Base-by-base conservation (phyloP, 805 yeast genomes). In the Komagataella ulmi region DNA sequence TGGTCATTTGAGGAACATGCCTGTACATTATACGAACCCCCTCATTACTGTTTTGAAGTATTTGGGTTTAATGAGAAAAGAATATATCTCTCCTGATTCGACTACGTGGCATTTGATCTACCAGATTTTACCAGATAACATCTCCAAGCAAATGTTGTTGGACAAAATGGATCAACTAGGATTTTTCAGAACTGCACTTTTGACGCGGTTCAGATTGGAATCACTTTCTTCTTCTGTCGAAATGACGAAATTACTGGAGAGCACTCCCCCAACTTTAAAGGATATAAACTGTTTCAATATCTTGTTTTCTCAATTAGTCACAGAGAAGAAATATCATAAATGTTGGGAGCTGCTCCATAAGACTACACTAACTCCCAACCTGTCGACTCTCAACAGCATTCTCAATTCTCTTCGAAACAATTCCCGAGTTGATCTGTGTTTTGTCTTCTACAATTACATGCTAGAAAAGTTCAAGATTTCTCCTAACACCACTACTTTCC, bases 21-120 rank as follows among this genome's bases (percentile, higher is more conserved):
- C 45, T 3, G 59, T 58, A 6, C 59, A 61, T 30, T 61, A 64
- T 17, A 49, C 49, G 3, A 24, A 52, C 30, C 58, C 58, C 7
- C 47, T 52, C 6, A 44, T 18, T 6, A 52, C 55, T 3, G 58
- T 60, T 7, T 57, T 63, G 2, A 59, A 66, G 24, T 61, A 63
- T 44, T 55, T 73, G 45, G 55, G 55, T 14, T 57, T 58, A 49
- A 71, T 73, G 75, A 51, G 59, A 24, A 49, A 50, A 3, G 50
- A 55, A 18, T 48, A 54, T 0, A 50, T 71, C 1, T 48, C 55
- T 2, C 71, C 72, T 0, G 71, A 73, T 55, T 45, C 66, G 1
- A 56, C 58, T 1, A 72, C 77, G 0, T 72, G 75, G 72, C 59
- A 63, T 17, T 53, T 66, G 3, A 56, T 71, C 8, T 66, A 64